Percentiles rank a stretch among this genome's conserved stretches.
phyloP scores from a whole-genome alignment of 768 basidiomycete species.

The Tylopilus balloui region DNA sequence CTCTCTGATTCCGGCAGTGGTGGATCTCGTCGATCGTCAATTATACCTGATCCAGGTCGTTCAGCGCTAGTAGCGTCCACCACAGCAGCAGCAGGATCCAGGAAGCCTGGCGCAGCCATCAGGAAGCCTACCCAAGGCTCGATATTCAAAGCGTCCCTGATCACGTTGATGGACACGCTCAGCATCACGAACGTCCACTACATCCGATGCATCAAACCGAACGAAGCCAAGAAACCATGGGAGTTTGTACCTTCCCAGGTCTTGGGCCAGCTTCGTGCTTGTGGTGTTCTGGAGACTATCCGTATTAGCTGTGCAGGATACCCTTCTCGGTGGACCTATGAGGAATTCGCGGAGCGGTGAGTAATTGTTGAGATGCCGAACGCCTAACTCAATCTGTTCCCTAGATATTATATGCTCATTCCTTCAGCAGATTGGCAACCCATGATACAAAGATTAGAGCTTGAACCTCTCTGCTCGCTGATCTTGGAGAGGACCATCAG shows the following conservation, averaged over 20 bases:
- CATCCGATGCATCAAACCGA: constrained; percentile 99
- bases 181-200: constrained; percentile 98
- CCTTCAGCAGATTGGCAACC: constrained; percentile 82
- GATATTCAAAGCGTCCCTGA: constrained; percentile 95
- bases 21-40: constrained; percentile 73
- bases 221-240: constrained; percentile 95
- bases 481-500: constrained; percentile 86
- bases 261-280: constrained; percentile 89
- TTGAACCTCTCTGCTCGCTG: constrained; percentile 72
- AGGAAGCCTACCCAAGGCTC: constrained; percentile 96
- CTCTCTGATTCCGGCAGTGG: constrained; percentile 74
- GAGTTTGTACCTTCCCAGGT: constrained; percentile 96
- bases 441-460: constrained; percentile 77
- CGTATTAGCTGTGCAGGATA: constrained; percentile 98
- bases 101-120: constrained; percentile 63
- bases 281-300: constrained; percentile 98
- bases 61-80: constrained; percentile 59
- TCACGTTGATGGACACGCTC: constrained; percentile 94
- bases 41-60: constrained; percentile 86
- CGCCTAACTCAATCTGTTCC: constrained; percentile 17
- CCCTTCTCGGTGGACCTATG: constrained; percentile 96
- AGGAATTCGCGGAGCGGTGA: constrained; percentile 96
- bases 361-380: constrained; percentile 23
- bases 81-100: constrained; percentile 39
- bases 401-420: constrained; percentile 95